phyloP scores from a whole-genome alignment of 192 early-diverging fungal species.

The Backusella luteola region DNA sequence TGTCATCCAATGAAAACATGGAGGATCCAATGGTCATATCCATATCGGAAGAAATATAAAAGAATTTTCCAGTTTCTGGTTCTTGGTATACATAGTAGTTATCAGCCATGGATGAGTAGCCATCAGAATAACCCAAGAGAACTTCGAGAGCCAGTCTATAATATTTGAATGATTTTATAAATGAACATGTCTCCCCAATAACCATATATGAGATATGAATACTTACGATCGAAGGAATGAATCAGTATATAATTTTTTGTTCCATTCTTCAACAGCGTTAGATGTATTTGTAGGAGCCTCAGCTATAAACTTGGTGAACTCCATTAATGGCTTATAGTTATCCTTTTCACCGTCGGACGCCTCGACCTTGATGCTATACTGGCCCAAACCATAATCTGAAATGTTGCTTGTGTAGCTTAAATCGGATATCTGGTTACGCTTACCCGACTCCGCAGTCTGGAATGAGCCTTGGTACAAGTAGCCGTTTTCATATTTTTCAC shows the following conservation, averaged over 20 bases:
- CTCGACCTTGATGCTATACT: constrained; percentile 18
- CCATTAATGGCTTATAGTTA: constrained; percentile 9
- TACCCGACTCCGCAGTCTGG: neutral
- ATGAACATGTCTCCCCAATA: neutral
- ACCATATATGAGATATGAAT: neutral
- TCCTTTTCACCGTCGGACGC: constrained; percentile 3
- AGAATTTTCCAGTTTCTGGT: constrained; percentile 35
- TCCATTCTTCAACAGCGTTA: constrained; percentile 20
- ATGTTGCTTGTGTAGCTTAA: neutral
- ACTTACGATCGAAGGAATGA: constrained; percentile 26
- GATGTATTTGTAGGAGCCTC: constrained; percentile 18
- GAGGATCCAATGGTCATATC: constrained; percentile 39
- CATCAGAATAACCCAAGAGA: constrained; percentile 33
- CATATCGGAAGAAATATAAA: constrained; percentile 36
- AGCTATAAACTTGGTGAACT: constrained; percentile 29
- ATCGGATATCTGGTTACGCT: neutral
- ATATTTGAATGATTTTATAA: neutral
- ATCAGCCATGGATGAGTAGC: constrained; percentile 31
- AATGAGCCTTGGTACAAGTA: constrained; percentile 16
- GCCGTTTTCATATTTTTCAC: constrained; percentile 24
- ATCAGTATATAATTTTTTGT: constrained; percentile 21
- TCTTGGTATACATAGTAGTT: constrained; percentile 44
- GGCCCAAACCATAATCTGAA: constrained; percentile 6
- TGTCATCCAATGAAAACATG: neutral
- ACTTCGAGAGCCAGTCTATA: constrained; percentile 37